phyloP scores from a whole-genome alignment of 176 grass and related monocot species.

The Poa annua region DNA sequence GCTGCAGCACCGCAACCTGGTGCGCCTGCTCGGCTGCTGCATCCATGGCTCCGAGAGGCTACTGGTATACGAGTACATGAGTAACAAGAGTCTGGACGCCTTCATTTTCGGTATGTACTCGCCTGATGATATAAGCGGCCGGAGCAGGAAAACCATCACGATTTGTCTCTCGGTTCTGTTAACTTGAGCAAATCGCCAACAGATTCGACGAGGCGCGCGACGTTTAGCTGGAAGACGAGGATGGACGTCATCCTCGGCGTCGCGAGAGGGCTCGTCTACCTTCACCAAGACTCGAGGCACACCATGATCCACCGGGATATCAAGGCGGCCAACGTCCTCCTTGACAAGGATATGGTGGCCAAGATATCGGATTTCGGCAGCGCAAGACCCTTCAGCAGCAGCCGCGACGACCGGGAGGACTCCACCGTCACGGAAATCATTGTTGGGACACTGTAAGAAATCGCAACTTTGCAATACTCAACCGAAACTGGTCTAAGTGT shows the following conservation, averaged over 20 bases:
- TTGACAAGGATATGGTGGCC: slow-evolving; percentile 60
- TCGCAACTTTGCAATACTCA: background rate
- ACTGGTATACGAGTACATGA: slow-evolving; percentile 64
- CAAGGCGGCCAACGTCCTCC: slow-evolving; percentile 71
- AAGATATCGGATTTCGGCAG: slow-evolving; percentile 81
- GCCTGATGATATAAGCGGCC: background rate
- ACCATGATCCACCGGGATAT: slow-evolving; percentile 66
- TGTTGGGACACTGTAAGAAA: slow-evolving; percentile 58
- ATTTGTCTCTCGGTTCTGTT: background rate
- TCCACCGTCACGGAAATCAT: slow-evolving; percentile 39
- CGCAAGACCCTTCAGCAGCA: slow-evolving; percentile 45
- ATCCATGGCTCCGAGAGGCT: slow-evolving; percentile 52
- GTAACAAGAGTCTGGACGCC: slow-evolving; percentile 67
- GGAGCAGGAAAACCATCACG: background rate
- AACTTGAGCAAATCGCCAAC: background rate
- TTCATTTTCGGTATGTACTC: slow-evolving; percentile 57
- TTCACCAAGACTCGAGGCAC: slow-evolving; percentile 71
- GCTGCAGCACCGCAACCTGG: slow-evolving; percentile 75
- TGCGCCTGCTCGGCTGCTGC: slow-evolving; percentile 67
- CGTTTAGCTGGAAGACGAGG: slow-evolving; percentile 52
- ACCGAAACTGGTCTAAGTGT: background rate
- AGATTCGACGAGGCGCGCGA: slow-evolving; percentile 40
- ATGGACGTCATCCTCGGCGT: slow-evolving; percentile 60
- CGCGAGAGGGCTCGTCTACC: slow-evolving; percentile 63
- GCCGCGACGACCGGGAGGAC: slow-evolving; percentile 24